Evolutionary conservation across 164 flowering plant genomes (phyloP).

Genomic region (Annona cherimola): DNA sequence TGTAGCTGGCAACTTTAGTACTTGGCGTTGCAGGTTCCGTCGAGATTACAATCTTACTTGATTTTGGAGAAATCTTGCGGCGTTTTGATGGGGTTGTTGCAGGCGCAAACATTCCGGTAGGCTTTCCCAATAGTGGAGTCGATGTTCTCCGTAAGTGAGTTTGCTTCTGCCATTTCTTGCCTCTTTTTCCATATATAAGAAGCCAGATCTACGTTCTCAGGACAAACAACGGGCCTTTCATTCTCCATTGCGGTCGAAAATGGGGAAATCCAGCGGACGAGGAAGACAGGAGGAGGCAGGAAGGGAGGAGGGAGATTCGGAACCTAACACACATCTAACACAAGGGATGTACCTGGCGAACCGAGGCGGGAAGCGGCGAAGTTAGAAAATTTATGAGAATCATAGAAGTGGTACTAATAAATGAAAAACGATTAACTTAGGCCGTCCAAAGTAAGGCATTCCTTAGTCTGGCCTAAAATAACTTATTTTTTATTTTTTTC

Average conservation of each 20-base stretch:
- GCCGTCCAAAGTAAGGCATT: too few relatives aligned
- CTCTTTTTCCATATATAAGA: constrained; percentile 44
- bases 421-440: too few relatives aligned
- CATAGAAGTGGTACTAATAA: too few relatives aligned
- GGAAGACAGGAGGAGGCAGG: not conserved
- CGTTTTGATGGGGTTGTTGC: constrained; percentile 43
- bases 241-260: constrained; percentile 6
- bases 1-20: not conserved
- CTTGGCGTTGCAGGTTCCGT: not conserved
- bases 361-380: too few relatives aligned
- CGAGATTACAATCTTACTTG: constrained; percentile 35
- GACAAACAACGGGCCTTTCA: constrained; percentile 34
- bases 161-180: constrained; percentile 55
- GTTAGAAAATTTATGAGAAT: too few relatives aligned
- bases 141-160: constrained; percentile 45
- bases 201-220: constrained; percentile 61
- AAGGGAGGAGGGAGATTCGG: not conserved
- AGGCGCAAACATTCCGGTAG: constrained; percentile 44
- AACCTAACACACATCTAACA: too few relatives aligned
- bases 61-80: constrained; percentile 59
- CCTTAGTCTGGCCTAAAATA: too few relatives aligned
- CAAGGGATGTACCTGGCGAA: too few relatives aligned
- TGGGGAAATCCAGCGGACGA: not conserved
- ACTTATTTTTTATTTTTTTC: too few relatives aligned
- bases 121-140: constrained; percentile 53